These are phyloP conservation scores for Colletotrichum abscissum DNA, from an alignment of 2,329 filamentous ascomycete genomes.

Conservation along the genomic window DNA sequence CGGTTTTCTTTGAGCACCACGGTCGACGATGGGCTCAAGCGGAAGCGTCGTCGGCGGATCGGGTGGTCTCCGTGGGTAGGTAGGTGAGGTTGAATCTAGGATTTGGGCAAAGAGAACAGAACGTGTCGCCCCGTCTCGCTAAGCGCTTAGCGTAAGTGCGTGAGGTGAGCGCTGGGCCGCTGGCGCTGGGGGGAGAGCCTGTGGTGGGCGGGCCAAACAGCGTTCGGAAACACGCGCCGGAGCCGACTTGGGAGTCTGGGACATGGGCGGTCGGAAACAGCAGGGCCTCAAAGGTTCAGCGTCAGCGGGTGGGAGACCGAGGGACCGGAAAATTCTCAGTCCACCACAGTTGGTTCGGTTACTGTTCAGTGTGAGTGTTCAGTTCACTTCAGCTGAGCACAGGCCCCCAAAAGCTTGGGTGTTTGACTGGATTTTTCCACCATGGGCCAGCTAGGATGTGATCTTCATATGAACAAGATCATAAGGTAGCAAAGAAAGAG, in stretches of 20 bases:
- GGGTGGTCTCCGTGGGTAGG: conserved; percentile 10
- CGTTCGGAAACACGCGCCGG: conserved; percentile 35
- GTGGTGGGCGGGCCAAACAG: conserved; percentile 31
- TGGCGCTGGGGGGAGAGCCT: conserved; percentile 1
- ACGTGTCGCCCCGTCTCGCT: conserved; percentile 40
- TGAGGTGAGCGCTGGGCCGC: conserved; percentile 15
- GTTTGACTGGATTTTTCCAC: conserved; percentile 10
- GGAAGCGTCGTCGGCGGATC: conserved; percentile 6
- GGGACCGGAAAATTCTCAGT: not conserved
- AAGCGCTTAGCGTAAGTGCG: conserved; percentile 40
- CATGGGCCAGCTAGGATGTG: not conserved
- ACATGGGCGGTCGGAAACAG: not conserved
- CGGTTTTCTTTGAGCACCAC: conserved; percentile 15
- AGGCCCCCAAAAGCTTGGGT: conserved; percentile 4
- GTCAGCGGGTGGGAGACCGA: not conserved
- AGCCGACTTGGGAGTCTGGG: conserved; percentile 28
- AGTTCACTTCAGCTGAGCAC: conserved; percentile 10
- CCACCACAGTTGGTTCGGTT: not conserved
- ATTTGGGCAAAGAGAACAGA: conserved; percentile 36
- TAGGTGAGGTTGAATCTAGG: conserved; percentile 31
- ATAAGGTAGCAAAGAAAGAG: not conserved
- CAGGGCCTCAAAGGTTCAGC: not conserved
- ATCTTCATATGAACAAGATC: not conserved
- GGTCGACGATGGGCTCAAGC: conserved; percentile 21
- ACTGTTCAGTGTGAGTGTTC: not conserved